Conservation (phyloP, 2,329 filamentous ascomycete species). For the Exophiala mesophila region DNA sequence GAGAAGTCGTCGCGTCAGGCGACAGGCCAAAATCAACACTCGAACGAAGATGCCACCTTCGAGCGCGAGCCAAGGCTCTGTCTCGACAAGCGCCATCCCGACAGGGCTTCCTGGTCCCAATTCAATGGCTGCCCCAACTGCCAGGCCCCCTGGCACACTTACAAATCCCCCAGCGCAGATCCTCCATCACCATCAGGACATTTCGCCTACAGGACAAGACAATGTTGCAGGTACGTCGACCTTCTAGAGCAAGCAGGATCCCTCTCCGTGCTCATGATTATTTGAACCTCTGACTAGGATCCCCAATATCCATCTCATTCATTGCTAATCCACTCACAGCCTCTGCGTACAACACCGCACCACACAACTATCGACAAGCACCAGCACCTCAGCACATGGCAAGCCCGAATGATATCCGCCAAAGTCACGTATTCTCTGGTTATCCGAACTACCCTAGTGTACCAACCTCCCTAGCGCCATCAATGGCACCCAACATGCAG, state of each 20-base stretch:
- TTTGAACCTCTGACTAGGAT: no score
- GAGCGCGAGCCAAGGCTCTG: slow-evolving; percentile 61
- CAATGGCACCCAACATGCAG: slow-evolving; percentile 63
- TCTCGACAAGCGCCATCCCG: slow-evolving; percentile 56
- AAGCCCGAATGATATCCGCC: slow-evolving; percentile 62
- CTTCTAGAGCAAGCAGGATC: no score
- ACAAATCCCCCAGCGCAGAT: slow-evolving; percentile 62
- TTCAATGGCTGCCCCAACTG: slow-evolving; percentile 49
- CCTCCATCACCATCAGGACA: slow-evolving; percentile 73
- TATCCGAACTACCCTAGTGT: slow-evolving; percentile 59
- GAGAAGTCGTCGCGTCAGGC: slow-evolving; percentile 82
- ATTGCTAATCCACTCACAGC: slow-evolving; percentile 9
- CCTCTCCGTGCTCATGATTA: no score
- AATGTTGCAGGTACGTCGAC: slow-evolving; percentile 87
- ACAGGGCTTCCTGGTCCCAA: slow-evolving; percentile 60
- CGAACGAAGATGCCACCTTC: slow-evolving; percentile 65
- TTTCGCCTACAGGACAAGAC: slow-evolving; percentile 52
- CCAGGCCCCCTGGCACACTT: slow-evolving; percentile 51
- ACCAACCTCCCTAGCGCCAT: slow-evolving; percentile 49
- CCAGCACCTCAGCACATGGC: slow-evolving; percentile 23
- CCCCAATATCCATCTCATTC: no score
- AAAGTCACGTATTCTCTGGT: slow-evolving; percentile 67
- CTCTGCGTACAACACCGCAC: slow-evolving; percentile 22
- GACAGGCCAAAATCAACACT: slow-evolving; percentile 93
- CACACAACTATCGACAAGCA: slow-evolving; percentile 22